Conservation (phyloP, 1,139 yeast species). For the Candida tropicalis region DNA sequence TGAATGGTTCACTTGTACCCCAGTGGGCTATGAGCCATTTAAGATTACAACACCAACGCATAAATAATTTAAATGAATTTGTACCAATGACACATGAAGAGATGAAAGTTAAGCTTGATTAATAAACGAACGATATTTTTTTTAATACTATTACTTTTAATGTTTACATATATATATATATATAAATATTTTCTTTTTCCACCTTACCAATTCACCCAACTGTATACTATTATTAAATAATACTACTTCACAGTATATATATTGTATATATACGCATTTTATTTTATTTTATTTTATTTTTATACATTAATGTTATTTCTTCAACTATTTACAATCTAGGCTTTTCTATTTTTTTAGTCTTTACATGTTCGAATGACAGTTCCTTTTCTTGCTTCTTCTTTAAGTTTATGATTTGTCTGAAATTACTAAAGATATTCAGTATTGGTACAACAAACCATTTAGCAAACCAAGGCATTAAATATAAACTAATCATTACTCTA, state of each 20-base stretch:
- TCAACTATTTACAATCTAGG: slow-evolving; percentile 32
- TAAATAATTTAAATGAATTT: slow-evolving; percentile 30
- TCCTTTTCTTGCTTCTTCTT: slow-evolving; percentile 9
- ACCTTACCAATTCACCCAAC: neutral
- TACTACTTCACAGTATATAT: neutral
- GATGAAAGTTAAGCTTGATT: slow-evolving; percentile 40
- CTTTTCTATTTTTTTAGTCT: slow-evolving; percentile 28
- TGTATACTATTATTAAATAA: neutral
- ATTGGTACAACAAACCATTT: slow-evolving; percentile 58
- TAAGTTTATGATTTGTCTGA: slow-evolving; percentile 17
- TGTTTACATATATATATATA: slow-evolving; percentile 3
- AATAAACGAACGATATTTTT: slow-evolving; percentile 6
- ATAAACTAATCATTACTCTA: slow-evolving; percentile 57
- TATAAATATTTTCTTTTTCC: neutral
- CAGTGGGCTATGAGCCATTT: slow-evolving; percentile 38
- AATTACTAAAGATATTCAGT: slow-evolving; percentile 32
- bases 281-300: neutral
- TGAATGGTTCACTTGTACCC: slow-evolving; percentile 42
- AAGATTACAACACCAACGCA: slow-evolving; percentile 25
- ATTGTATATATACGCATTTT: neutral
- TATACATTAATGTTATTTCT: no score
- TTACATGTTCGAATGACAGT: slow-evolving; percentile 10
- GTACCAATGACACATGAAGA: slow-evolving; percentile 39
- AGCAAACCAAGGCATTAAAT: slow-evolving; percentile 71
- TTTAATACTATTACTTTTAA: neutral